Evolutionary conservation across 2,329 filamentous ascomycete genomes (phyloP).

Genomic region (Nakataea oryzae): DNA sequence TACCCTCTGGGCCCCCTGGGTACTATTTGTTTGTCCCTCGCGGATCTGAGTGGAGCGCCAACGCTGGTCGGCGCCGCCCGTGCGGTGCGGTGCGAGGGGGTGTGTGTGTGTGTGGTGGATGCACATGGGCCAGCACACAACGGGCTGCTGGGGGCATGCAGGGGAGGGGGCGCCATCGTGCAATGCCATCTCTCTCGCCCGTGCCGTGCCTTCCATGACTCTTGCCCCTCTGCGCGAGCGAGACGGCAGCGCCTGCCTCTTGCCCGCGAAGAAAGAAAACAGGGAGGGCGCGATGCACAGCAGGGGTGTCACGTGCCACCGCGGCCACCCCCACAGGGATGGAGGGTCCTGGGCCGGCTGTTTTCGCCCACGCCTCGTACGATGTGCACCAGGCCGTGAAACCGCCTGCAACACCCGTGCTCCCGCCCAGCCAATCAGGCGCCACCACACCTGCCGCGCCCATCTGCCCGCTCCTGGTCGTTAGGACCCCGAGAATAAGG

Average conservation of each 20-base stretch:
- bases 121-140: no score
- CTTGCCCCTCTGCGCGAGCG: no score
- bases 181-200: no score
- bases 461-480: not conserved
- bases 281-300: no score
- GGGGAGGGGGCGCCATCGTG: no score
- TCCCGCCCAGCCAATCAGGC: not conserved
- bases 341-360: not conserved
- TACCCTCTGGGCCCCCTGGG: not conserved
- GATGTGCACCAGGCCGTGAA: not conserved
- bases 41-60: not conserved
- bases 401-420: not conserved
- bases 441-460: not conserved
- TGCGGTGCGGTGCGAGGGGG: no score
- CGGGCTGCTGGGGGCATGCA: no score
- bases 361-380: not conserved
- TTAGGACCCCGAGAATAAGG: not conserved
- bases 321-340: not conserved
- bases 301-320: not conserved
- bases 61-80: not conserved
- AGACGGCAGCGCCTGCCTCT: no score
- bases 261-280: no score
- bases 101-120: not conserved
- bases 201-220: no score
- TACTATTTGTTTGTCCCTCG: no score